Conservation (phyloP, 805 yeast species). For the Nakazawaea peltata region DNA sequence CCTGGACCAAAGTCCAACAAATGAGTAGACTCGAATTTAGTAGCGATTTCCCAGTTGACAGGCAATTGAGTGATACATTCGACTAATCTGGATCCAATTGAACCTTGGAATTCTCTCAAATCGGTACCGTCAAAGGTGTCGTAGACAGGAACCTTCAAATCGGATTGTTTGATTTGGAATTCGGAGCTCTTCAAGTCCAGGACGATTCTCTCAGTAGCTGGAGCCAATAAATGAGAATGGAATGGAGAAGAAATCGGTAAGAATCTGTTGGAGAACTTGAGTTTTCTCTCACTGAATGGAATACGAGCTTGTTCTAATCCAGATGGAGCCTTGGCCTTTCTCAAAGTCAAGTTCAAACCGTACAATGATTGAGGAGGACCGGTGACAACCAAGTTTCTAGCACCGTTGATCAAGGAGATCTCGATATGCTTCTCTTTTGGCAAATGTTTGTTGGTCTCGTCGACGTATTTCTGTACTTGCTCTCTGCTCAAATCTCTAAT, state of each 20-base stretch:
- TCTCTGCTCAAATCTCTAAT: constrained; percentile 77
- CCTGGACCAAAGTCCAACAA: constrained; percentile 98
- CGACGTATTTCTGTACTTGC: constrained; percentile 74
- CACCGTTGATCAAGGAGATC: constrained; percentile 90
- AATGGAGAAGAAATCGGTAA: constrained; percentile 94
- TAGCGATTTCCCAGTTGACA: constrained; percentile 92
- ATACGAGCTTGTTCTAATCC: constrained; percentile 94
- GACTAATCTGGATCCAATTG: constrained; percentile 62
- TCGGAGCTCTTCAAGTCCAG: constrained; percentile 55
- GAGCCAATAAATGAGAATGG: constrained; percentile 80
- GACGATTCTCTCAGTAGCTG: constrained; percentile 60
- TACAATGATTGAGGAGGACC: constrained; percentile 98
- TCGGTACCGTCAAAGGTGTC: constrained; percentile 86
- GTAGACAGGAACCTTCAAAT: constrained; percentile 76
- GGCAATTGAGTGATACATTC: constrained; percentile 82
- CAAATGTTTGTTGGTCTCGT: constrained; percentile 85
- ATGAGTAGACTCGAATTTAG: constrained; percentile 76
- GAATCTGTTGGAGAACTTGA: constrained; percentile 88
- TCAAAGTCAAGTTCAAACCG: constrained; percentile 85
- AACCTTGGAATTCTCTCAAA: constrained; percentile 46
- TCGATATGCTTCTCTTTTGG: constrained; percentile 88
- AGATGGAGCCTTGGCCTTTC: constrained; percentile 90
- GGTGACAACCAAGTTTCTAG: constrained; percentile 87
- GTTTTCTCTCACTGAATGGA: constrained; percentile 89
- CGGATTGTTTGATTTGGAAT: constrained; percentile 45